Evolutionary conservation across 345 rosid species (phyloP), one percentile per base, ranked within the genome.

Genomic region (Limnanthes douglasii): DNA sequence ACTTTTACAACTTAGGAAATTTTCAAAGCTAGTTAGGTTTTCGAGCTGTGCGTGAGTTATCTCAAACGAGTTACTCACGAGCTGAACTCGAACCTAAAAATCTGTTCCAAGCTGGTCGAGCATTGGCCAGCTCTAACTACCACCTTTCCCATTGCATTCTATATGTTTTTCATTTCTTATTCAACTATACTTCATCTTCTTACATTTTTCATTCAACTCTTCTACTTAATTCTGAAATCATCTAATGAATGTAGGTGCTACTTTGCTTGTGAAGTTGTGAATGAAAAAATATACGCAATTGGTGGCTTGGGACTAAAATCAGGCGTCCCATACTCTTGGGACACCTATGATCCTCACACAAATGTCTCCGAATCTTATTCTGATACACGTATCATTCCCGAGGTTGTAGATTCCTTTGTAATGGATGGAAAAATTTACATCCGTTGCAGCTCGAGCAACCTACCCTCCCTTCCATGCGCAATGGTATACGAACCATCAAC

Each of bases 221-320:
- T 43, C 3, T 15, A 11, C 11, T 8, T 42, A 6, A 27, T 33
- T 43, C 18, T 12, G n/a, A 13, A 31, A 12, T 65, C 23, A 13
- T 21, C 12, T 37, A 31, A 18, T 19, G 19, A 21, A 31, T 18
- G 41, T 12, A 84, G 95, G 72, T 79, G 85, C 55, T 71, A 58
- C 62, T 84, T 76, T 50, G 81, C 79, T 12, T 84, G 73, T 51
- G 70, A 73, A 65, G 72, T 65, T 34, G 24, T 75, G 37, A 55
- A 66, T 45, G 73, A 69, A 18, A 69, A 73, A 43, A 62, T 84
- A 2, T 64, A 64, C 39, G 72, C 82, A 5, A 69, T 84, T 56
- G 95, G 95, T 31, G 95, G 88, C 33, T 19, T 65, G 26, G 75
- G 81, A 37, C 39, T 62, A 42, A 40, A 66, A 6, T 34, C 51